These are phyloP conservation scores for Sicyos baderoa DNA, from an alignment of 306 rosid species.

Conservation along the genomic window DNA sequence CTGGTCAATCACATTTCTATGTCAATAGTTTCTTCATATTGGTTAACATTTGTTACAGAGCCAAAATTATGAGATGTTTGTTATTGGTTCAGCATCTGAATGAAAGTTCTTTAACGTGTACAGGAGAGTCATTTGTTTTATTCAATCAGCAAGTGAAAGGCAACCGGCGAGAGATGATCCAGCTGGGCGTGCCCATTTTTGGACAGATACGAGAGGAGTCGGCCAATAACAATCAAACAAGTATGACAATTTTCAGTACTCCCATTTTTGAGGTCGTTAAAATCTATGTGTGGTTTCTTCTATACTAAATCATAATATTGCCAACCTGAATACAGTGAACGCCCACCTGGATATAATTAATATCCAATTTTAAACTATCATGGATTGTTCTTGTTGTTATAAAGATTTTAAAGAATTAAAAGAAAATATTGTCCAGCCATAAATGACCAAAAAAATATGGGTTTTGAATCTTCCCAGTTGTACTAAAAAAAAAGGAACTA, in stretches of 20 bases:
- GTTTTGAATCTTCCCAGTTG: no score
- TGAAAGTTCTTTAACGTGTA: constrained; percentile 17
- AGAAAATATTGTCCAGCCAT: no score
- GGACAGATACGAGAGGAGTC: constrained; percentile 68
- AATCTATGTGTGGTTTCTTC: not conserved
- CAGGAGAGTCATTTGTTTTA: constrained; percentile 81
- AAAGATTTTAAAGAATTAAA: no score
- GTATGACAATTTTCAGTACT: constrained; percentile 13
- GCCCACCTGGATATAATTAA: no score
- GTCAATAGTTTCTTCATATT: no score
- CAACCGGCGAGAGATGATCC: constrained; percentile 85
- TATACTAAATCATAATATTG: not conserved
- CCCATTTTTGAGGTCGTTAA: not conserved
- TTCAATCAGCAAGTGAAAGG: constrained; percentile 91
- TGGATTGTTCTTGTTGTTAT: no score
- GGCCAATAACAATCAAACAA: constrained; percentile 37
- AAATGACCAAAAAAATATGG: no score
- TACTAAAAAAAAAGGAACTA: no score
- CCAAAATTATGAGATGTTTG: not conserved
- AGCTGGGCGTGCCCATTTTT: constrained; percentile 85
- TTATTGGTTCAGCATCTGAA: constrained; percentile 16
- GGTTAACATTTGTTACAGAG: no score
- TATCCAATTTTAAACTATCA: no score
- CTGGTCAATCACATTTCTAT: no score
- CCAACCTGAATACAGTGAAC: no score